These are phyloP conservation scores for Rhodotorula diobovata DNA, from an alignment of 768 basidiomycete genomes.

Conservation along the genomic window DNA sequence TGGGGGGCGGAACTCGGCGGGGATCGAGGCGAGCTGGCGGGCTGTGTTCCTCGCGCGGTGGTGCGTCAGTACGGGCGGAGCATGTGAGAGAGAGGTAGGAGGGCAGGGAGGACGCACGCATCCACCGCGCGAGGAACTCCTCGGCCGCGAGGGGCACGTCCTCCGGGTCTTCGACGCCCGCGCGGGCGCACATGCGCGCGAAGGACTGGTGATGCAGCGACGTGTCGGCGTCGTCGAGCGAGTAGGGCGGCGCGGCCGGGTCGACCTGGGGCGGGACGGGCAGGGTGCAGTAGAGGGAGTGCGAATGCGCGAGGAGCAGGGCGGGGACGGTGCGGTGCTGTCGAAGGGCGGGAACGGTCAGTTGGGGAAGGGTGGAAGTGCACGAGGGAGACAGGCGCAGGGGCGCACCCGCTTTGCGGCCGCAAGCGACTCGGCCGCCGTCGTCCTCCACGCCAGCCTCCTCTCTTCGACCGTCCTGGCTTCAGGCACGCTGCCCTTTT, in stretches of 20 bases:
- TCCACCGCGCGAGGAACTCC: constrained; percentile 6
- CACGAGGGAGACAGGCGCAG: neutral
- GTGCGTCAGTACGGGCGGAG: neutral
- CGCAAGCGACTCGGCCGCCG: neutral
- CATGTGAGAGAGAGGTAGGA: neutral
- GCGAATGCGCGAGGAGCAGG: constrained; percentile 13
- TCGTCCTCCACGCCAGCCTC: constrained; percentile 8
- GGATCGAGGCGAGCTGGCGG: neutral
- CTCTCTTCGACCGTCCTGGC: neutral
- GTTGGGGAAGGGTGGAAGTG: neutral
- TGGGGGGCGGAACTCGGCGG: neutral
- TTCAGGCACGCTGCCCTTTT: too few relatives aligned
- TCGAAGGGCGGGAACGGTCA: too few relatives aligned
- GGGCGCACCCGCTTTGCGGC: constrained; percentile 17
- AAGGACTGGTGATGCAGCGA: neutral
- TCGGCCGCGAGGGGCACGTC: neutral
- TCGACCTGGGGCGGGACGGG: neutral
- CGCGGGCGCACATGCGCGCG: constrained; percentile 8
- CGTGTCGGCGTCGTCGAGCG: neutral
- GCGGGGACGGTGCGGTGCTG: constrained; percentile 4
- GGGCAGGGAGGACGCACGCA: neutral
- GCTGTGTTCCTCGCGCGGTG: too few relatives aligned
- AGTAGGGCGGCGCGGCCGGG: neutral
- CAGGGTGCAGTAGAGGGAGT: neutral
- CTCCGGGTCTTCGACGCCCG: neutral